Base-by-base conservation (phyloP, 371 early-diverging fungal species). In the Syncephalastrum sp. region DNA sequence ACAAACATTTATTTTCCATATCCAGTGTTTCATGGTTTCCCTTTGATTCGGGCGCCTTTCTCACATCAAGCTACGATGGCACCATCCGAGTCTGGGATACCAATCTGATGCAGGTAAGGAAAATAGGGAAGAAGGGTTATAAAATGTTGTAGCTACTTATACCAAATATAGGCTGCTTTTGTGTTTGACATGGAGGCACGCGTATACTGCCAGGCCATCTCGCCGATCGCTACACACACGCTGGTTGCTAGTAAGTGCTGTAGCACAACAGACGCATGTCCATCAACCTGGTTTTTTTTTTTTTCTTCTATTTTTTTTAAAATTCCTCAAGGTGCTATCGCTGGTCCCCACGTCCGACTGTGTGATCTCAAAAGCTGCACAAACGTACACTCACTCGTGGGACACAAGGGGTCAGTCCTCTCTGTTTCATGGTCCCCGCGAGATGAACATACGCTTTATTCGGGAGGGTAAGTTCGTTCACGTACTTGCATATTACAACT, bases 21-120 rank as follows among this genome's bases (percentile, higher is more conserved):
- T 84, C 92, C 5, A 81, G 81, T n/a, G 82, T 90, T 0, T 65
- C 74, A 2, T 95, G 95, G 95, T 94, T 90, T 57, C 91, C 93
- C 1, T 80, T 89, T 50, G 94, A 95, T 67, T 84, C 84, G 5
- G 93, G 95, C 47, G 80, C 94, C 77, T 91, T 96, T 64, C 83
- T 90, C 0, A 91, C 91, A 3, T 84, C 88, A 0, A 92, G 95
- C 0, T 86, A 86, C 58, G 96, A 95, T 67, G 69, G 77, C 23
- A 85, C 87, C 0, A 72, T 96, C 17, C 86, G 86, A 53, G 84
- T 92, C 8, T 95, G 94, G 94, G 97, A 95, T 57, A 89, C 92
- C 5, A 83, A 86, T 60, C 59, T 77, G 19, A 79, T 95, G 83
- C 68, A 81, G 64, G 87, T 81, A 77, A 45, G 38, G 51, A 4